phyloP scores from a whole-genome alignment of 169 alveolate species.

The Theileria annulata region DNA sequence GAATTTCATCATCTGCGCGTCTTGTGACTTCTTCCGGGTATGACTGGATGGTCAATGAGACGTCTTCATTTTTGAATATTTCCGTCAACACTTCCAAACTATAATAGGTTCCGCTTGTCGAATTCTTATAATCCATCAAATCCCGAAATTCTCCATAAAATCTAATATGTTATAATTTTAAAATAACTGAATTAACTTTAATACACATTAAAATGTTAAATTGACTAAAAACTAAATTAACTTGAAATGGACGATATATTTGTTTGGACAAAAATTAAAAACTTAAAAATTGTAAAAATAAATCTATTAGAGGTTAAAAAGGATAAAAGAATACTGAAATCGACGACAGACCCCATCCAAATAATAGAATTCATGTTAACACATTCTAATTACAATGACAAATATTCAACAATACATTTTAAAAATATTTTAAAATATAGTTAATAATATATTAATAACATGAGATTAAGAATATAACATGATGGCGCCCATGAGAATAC shows the following conservation, averaged over 20 bases:
- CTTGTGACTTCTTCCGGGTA: constrained; percentile 65
- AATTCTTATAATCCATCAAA: constrained; percentile 13
- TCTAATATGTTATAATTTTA: background rate
- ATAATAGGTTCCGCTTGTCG: constrained; percentile 20
- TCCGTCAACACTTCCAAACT: constrained; percentile 54
- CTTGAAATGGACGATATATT: background rate
- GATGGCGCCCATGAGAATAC: constrained; percentile 87
- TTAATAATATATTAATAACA: too few species aligned
- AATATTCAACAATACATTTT: too few species aligned
- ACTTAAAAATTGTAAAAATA: background rate
- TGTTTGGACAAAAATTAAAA: background rate
- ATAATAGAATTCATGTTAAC: too few species aligned
- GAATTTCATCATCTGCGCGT: constrained; percentile 47
- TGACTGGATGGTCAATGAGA: constrained; percentile 51
- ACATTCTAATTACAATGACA: too few species aligned
- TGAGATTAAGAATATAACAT: constrained; percentile 79
- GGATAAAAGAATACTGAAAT: background rate
- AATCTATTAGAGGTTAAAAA: too few species aligned
- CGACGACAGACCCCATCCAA: background rate
- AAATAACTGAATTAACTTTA: background rate
- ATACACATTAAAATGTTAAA: background rate
- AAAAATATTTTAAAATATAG: too few species aligned
- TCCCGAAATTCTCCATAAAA: background rate
- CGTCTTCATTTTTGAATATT: constrained; percentile 56
- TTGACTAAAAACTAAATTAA: background rate